These are phyloP conservation scores for Quaeritorhiza haematococci DNA, from an alignment of 371 early-diverging fungal genomes.

Conservation along the genomic window DNA sequence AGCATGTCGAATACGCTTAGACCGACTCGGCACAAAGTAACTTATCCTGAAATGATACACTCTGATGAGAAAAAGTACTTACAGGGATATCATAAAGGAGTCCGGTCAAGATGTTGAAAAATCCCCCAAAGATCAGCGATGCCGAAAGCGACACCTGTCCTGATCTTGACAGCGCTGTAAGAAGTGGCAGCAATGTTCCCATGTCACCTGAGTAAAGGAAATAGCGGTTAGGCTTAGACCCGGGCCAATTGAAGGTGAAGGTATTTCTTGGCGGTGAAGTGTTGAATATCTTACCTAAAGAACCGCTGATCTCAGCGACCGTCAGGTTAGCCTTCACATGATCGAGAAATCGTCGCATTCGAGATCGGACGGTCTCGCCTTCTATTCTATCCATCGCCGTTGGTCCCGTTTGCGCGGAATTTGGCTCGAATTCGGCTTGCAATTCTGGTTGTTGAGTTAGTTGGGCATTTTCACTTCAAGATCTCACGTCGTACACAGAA, in stretches of 20 bases:
- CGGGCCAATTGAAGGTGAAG: background rate
- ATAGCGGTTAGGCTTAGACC: background rate
- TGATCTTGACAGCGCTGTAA: conserved; percentile 70
- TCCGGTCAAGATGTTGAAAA: conserved; percentile 82
- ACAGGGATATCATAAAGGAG: conserved; percentile 75
- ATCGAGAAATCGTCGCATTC: too few species aligned
- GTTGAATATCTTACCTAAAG: conserved; percentile 3
- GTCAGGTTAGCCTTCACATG: too few species aligned
- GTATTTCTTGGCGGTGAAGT: background rate
- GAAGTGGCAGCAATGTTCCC: conserved; percentile 82
- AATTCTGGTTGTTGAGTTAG: too few species aligned
- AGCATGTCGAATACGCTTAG: too few species aligned
- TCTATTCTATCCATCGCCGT: too few species aligned
- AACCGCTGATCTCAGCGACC: conserved; percentile 11
- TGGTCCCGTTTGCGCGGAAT: too few species aligned
- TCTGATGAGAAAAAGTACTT: conserved; percentile 57
- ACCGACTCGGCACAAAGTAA: background rate
- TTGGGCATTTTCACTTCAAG: too few species aligned
- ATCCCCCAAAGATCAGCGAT: conserved; percentile 80
- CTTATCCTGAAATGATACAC: background rate
- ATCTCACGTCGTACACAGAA: too few species aligned
- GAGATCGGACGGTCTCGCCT: too few species aligned
- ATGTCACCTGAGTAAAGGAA: conserved; percentile 64
- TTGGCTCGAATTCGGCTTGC: too few species aligned
- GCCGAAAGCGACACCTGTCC: conserved; percentile 74